These are phyloP conservation scores for Gautieria morchelliformis DNA, from an alignment of 768 basidiomycete genomes.

Conservation along the genomic window DNA sequence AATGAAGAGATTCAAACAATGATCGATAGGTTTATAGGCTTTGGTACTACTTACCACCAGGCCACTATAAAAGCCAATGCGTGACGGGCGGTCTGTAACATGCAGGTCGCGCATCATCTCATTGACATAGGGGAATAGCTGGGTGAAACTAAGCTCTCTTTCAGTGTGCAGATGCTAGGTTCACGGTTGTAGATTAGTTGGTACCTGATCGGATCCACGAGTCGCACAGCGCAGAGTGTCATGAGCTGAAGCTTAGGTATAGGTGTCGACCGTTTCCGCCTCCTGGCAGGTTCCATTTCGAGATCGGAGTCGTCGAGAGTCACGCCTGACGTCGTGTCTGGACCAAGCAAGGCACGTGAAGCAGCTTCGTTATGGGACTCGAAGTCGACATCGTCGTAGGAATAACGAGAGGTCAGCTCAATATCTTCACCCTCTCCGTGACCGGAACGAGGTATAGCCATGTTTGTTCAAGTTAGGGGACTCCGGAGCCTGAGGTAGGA, in stretches of 20 bases:
- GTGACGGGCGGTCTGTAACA: slow-evolving; percentile 46
- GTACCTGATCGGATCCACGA: slow-evolving; percentile 43
- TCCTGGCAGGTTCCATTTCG: neutral
- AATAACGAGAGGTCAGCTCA: neutral
- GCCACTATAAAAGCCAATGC: slow-evolving; percentile 62
- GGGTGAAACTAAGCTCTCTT: slow-evolving; percentile 34
- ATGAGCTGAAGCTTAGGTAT: slow-evolving; percentile 44
- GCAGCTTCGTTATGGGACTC: neutral
- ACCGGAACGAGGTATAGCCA: neutral
- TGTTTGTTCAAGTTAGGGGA: neutral
- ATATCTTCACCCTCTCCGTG: neutral
- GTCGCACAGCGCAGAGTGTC: slow-evolving; percentile 42
- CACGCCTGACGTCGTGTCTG: neutral
- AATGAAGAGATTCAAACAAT: neutral
- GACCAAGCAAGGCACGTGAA: neutral
- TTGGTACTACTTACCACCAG: slow-evolving; percentile 39
- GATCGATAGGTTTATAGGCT: neutral
- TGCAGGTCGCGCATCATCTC: slow-evolving; percentile 51
- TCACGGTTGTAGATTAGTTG: neutral
- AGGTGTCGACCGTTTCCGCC: slow-evolving; percentile 24
- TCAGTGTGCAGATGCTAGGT: neutral
- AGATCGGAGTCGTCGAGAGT: neutral
- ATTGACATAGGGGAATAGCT: slow-evolving; percentile 67
- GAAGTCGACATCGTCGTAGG: neutral
- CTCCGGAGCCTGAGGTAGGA: no score